A percentile compares a stretch with the other conserved stretches of the same genome.
Conservation (phyloP, 2,329 filamentous ascomycete genomes). For the Lecanicillium sp. region DNA sequence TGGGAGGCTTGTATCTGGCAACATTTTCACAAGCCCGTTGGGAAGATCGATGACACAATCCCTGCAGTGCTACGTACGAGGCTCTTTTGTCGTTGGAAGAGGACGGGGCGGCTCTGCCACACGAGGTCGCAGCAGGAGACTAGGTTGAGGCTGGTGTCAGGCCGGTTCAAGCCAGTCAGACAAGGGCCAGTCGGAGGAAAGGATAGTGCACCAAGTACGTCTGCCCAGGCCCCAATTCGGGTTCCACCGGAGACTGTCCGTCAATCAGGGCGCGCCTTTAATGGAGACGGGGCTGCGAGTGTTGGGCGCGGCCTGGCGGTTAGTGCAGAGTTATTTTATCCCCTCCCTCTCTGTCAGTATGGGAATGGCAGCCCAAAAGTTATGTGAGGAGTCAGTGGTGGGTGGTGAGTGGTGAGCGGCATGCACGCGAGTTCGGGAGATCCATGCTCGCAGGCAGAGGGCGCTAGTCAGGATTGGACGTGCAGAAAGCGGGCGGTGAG, state of each 20-base stretch:
- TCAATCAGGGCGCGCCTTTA: constrained; percentile 13
- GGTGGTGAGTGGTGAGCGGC: too few species aligned
- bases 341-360: too few species aligned
- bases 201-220: not conserved
- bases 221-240: constrained; percentile 12
- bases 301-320: too few species aligned
- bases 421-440: constrained; percentile 1
- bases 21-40: constrained; percentile 14
- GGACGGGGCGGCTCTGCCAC: constrained; percentile 10
- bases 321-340: too few species aligned
- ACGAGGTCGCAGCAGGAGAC: constrained; percentile 9
- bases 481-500: constrained; percentile 13
- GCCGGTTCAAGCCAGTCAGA: constrained; percentile 4
- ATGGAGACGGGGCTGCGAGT: not conserved
- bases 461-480: not conserved
- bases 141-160: not conserved
- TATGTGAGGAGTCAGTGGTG: too few species aligned
- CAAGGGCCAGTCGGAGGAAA: not conserved
- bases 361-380: too few species aligned
- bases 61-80: constrained; percentile 13
- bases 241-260: constrained; percentile 11
- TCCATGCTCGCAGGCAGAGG: not conserved
- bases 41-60: constrained; percentile 14
- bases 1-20: constrained; percentile 9
- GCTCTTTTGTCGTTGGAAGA: constrained; percentile 13